Conservation (phyloP, 2,329 filamentous ascomycete genomes). For the Epichloe amarillans region DNA sequence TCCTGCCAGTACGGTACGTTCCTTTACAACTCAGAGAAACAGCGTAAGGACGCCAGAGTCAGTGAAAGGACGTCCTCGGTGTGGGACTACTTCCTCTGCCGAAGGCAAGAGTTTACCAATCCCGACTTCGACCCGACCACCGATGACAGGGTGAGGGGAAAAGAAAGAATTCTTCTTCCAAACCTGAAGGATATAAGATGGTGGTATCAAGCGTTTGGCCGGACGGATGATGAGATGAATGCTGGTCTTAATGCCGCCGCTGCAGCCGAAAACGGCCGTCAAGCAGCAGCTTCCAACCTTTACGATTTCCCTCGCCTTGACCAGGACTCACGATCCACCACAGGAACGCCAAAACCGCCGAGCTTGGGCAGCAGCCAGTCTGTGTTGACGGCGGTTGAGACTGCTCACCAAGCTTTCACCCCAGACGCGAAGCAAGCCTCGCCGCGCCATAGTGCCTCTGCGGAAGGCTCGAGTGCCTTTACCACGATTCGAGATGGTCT, state of each 20-base stretch:
- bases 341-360: conserved; percentile 25
- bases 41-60: conserved; percentile 58
- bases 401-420: conserved; percentile 38
- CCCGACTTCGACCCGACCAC: conserved; percentile 59
- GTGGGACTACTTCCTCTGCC: conserved; percentile 88
- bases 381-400: conserved; percentile 46
- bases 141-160: conserved; percentile 67
- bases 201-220: conserved; percentile 84
- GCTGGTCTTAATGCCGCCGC: conserved; percentile 43
- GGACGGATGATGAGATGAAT: conserved; percentile 90
- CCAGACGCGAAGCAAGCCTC: conserved; percentile 22
- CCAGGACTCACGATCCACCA: conserved; percentile 10
- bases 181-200: conserved; percentile 66
- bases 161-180: conserved; percentile 76
- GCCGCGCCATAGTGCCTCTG: conserved; percentile 31
- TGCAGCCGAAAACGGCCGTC: conserved; percentile 31
- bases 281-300: conserved; percentile 22
- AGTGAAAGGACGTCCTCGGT: conserved; percentile 68
- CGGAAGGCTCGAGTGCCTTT: conserved; percentile 31
- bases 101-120: conserved; percentile 71
- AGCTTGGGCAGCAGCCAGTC: conserved; percentile 31
- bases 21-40: conserved; percentile 86
- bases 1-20: conserved; percentile 97
- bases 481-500: conserved; percentile 35
- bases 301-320: conserved; percentile 15